Conservation (phyloP, 73 alveolate genomes). For the Paramecium sexaurelia region DNA sequence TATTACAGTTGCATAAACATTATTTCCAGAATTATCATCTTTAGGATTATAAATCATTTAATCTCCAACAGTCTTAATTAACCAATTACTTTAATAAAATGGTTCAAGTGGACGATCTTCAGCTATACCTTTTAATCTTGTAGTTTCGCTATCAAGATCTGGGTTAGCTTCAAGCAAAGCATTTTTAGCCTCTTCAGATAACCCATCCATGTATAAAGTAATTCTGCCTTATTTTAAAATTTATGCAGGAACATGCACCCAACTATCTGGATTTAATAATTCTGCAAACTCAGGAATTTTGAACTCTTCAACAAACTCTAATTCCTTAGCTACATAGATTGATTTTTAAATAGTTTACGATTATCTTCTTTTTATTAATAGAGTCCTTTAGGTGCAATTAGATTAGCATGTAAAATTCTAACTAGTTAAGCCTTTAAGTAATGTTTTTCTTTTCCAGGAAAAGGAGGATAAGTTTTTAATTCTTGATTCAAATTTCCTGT, state of each 20-base stretch:
- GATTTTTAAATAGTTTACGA: background rate
- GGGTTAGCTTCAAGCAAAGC: slow-evolving; percentile 83
- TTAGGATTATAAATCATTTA: slow-evolving; percentile 69
- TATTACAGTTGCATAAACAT: slow-evolving; percentile 74
- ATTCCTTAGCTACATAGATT: slow-evolving; percentile 64
- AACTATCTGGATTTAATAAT: slow-evolving; percentile 75
- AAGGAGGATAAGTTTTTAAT: slow-evolving; percentile 80
- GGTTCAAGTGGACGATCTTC: slow-evolving; percentile 74
- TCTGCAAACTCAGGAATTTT: slow-evolving; percentile 86
- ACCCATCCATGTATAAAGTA: slow-evolving; percentile 73
- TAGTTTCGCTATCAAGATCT: slow-evolving; percentile 43
- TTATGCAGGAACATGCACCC: slow-evolving; percentile 83
- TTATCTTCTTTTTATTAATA: slow-evolving; percentile 83
- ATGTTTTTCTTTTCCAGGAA: slow-evolving; percentile 95
- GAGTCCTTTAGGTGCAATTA: slow-evolving; percentile 94
- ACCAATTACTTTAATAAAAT: slow-evolving; percentile 67
- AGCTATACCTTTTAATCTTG: slow-evolving; percentile 73
- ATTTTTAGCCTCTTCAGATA: slow-evolving; percentile 76
- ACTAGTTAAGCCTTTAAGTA: slow-evolving; percentile 92
- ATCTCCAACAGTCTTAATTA: slow-evolving; percentile 78
- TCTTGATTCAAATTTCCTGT: slow-evolving; percentile 86
- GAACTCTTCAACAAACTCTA: slow-evolving; percentile 91
- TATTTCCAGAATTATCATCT: slow-evolving; percentile 72
- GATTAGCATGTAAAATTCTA: slow-evolving; percentile 88
- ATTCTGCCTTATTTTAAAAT: slow-evolving; percentile 78